phyloP scores from a whole-genome alignment of 805 yeast genomes.

The Candida ponderosae region DNA sequence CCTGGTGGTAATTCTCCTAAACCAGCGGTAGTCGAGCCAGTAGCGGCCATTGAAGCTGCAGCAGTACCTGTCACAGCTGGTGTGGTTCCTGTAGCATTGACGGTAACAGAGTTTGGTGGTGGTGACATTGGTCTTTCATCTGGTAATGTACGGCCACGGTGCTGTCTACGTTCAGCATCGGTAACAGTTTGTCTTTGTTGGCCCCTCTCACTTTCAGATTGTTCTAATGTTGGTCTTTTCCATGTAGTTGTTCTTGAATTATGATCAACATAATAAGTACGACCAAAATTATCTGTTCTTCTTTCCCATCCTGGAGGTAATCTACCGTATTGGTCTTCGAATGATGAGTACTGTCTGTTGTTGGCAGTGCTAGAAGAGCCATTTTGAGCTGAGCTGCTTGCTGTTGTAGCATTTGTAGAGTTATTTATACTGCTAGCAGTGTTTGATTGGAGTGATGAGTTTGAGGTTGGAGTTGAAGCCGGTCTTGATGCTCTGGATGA shows the following conservation, averaged over 20 bases:
- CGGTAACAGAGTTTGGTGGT: constrained; percentile 27
- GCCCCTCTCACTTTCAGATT: constrained; percentile 59
- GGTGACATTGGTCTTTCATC: constrained; percentile 37
- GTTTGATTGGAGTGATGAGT: constrained; percentile 4
- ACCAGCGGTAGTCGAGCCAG: constrained; percentile 87
- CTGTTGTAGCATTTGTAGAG: constrained; percentile 13
- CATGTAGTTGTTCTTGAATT: constrained; percentile 98
- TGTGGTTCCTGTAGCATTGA: constrained; percentile 37
- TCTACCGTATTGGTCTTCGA: constrained; percentile 95
- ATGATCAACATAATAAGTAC: constrained; percentile 97
- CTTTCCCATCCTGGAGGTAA: constrained; percentile 99
- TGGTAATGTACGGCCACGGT: constrained; percentile 84
- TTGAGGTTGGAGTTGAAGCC: constrained; percentile 3
- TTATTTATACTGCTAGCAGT: constrained; percentile 8
- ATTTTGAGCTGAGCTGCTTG: constrained; percentile 8
- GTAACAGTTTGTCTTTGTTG: constrained; percentile 58
- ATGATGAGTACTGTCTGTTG: constrained; percentile 74
- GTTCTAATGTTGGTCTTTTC: constrained; percentile 89
- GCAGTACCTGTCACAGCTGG: constrained; percentile 45
- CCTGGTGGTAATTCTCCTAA: constrained; percentile 96
- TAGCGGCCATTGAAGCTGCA: constrained; percentile 59
- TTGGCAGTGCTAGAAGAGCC: constrained; percentile 16
- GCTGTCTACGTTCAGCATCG: constrained; percentile 86
- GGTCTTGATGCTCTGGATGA: constrained; percentile 18
- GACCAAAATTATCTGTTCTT: constrained; percentile 93